Evolutionary conservation across 257 asterid species (phyloP), one percentile per base, ranked within the genome.

Genomic region (Haberlea rhodopensis): DNA sequence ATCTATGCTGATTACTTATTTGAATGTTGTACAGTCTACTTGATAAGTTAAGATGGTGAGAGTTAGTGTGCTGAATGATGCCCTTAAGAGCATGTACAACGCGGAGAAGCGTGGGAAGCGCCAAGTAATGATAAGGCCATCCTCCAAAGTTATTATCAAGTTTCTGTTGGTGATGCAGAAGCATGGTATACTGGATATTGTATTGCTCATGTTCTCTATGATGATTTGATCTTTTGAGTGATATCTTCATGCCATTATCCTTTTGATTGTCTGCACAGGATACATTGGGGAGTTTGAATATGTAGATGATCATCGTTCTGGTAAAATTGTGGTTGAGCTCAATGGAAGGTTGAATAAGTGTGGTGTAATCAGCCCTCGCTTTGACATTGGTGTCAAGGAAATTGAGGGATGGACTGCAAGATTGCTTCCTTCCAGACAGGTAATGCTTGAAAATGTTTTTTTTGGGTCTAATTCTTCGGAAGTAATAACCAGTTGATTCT

Each of bases 251-350:
- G n/a, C 15, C 15, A 1, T 43, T 15, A 15, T 43, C 18, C n/a
- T 13, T 43, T 43, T 60, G 52, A 60, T n/a, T n/a, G n/a, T n/a
- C 65, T 5, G 32, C 11, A 10, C 53, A 64, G 49, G 69, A 5
- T 64, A 64, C 31, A 64, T 64, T 64, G 69, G 69, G 45, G 69
- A 64, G 69, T 64, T 64, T 28, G 60, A 64, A 57, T 64, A 26
- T 28, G 69, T 64, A 21, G 69, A 64, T 49, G 60, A 64, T 51
- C 69, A 49, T 43, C 46, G 48, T 1, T 26, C 69, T 49, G 52
- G 59, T 32, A 64, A 64, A 29, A 64, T 27, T 52, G 69, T 64
- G 60, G 65, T 60, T 5, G 65, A 60, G 32, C 53, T 60, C 52
- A 60, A 60, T 37, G 65, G 65, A 60, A 60, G 65, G 53, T 49